Base-by-base conservation (phyloP, 2,329 filamentous ascomycete species). In the Thielaviopsis populi region DNA sequence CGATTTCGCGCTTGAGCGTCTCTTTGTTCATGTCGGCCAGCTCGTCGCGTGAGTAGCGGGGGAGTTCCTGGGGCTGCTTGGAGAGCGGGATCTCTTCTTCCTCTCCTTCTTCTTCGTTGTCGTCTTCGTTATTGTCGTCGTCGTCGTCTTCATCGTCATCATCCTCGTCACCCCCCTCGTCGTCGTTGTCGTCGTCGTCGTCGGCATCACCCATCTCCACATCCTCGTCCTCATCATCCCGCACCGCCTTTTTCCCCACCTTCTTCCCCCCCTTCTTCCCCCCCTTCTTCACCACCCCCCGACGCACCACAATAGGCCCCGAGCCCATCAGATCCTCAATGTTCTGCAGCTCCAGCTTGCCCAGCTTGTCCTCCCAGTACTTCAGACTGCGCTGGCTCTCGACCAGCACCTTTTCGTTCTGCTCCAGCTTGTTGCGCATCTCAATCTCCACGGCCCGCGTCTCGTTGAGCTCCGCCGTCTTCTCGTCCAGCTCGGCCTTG, bases 391-490 rank as follows among this genome's bases (percentile, higher is more conserved):
- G 91, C 73, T 95, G 85, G 74, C 95, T 96, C 71, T 97, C 92
- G 0, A 77, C 75, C 15, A 97, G 80, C 10, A 86, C 83, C 75
- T 99, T 99, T 68, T 96, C 88, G 73, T 92, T 94, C 72, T 97
- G 92, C 71, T 97, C 94, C 1, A 99, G 85, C 76, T 95, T 95
- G 75, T 97, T 97, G 67, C 89, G 88, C 91, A 97, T 96, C 74
- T 99, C 94, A 67, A 99, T 96, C 74, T 99, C 94, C 2, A 87
- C 79, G 0, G 90, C 91, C 10, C 92, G 84, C 0, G 88, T 95
- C 71, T 90, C 87, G 71, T 97, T 96, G 64, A 97, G 80, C 72
- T 95, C 90, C 0, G 85, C 77, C 1, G 84, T 87, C 78, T 91
- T 95, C 69, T 88, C 85, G 68, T 99, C 92, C 11, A 97, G 80